Evolutionary conservation across 345 rosid species (phyloP).

Genomic region (Syzygium aqueum): DNA sequence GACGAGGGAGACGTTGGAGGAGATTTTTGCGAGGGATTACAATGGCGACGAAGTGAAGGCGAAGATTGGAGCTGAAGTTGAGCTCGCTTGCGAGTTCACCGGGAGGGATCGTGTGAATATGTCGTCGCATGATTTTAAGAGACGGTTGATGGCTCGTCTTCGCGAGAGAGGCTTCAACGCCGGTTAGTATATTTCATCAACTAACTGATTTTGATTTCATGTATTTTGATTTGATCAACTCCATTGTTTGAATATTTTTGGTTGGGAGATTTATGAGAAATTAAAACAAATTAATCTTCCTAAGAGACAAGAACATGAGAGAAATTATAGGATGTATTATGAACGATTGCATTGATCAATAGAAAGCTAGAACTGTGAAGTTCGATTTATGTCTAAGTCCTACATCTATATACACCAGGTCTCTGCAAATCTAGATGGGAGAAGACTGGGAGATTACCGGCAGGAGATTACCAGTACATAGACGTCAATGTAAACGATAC

Average conservation of each 20-base stretch:
- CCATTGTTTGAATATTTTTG: not conserved
- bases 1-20: not conserved
- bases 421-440: constrained; percentile 90
- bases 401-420: constrained; percentile 17
- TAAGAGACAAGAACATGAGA: no score
- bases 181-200: constrained; percentile 26
- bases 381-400: not conserved
- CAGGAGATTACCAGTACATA: constrained; percentile 57
- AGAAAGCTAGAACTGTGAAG: no score
- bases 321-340: no score
- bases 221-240: not conserved
- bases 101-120: constrained; percentile 13
- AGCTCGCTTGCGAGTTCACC: constrained; percentile 7
- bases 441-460: constrained; percentile 39
- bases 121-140: constrained; percentile 19
- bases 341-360: no score
- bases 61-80: constrained; percentile 21
- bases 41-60: constrained; percentile 2
- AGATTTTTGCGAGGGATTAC: not conserved
- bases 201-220: not conserved
- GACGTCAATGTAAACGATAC: constrained; percentile 21
- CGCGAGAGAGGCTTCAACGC: constrained; percentile 62
- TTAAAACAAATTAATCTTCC: no score
- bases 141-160: constrained; percentile 45
- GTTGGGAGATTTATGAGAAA: no score